Percentiles rank a stretch among this genome's conserved stretches.
Conservation (phyloP, 1,139 yeast genomes). For the Debaryomyces sp. region DNA sequence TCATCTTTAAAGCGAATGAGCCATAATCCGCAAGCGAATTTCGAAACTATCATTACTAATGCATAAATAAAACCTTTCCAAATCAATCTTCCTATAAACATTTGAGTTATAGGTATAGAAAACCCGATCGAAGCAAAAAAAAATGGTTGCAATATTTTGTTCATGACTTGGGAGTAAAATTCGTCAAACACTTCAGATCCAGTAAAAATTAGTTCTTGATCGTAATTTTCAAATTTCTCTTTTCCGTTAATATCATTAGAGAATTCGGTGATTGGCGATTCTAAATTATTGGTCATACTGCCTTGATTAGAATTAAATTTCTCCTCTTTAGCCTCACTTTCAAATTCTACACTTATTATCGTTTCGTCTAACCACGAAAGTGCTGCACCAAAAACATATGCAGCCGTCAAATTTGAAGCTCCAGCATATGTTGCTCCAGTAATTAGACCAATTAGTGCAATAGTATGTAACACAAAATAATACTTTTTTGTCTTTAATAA, state of each 20-base stretch:
- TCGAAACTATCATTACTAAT: constrained; percentile 8
- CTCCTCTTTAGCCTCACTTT: neutral
- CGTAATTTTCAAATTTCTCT: too few relatives aligned
- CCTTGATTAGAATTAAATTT: neutral
- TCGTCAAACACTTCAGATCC: constrained; percentile 7
- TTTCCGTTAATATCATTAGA: too few relatives aligned
- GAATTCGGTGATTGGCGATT: too few relatives aligned
- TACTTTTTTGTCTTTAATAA: neutral
- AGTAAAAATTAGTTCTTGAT: neutral
- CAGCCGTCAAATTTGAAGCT: constrained; percentile 10
- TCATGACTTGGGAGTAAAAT: constrained; percentile 5
- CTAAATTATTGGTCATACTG: neutral
- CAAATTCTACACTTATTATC: neutral
- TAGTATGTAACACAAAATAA: constrained; percentile 5
- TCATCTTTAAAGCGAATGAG: neutral
- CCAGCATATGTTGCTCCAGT: constrained; percentile 10
- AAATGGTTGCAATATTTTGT: constrained; percentile 8
- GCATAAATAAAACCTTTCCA: constrained; percentile 9
- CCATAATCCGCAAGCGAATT: constrained; percentile 8
- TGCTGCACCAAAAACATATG: constrained; percentile 9
- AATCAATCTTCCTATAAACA: constrained; percentile 8
- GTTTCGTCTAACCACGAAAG: constrained; percentile 10
- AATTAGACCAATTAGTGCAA: constrained; percentile 4
- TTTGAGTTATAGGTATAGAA: constrained; percentile 10
- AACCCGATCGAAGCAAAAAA: constrained; percentile 11